phyloP scores from a whole-genome alignment of 345 rosid species.

The Citrus medica region DNA sequence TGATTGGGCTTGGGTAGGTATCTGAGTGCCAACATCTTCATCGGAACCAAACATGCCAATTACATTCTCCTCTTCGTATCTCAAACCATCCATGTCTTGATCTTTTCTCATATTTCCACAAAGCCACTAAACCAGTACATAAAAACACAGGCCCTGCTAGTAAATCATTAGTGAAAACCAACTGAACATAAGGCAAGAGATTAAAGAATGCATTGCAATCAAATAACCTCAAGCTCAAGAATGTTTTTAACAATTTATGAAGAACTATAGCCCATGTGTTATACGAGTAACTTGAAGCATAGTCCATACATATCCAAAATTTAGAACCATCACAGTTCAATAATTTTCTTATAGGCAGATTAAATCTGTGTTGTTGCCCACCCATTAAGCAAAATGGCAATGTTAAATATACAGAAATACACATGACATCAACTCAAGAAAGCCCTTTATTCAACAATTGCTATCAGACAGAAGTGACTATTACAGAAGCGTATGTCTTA shows the following conservation, averaged over 20 bases:
- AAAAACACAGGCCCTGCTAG: conserved; percentile 70
- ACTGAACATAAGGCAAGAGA: conserved; percentile 31
- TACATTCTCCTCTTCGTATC: conserved; percentile 39
- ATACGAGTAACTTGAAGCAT: not conserved
- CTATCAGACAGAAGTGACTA: not conserved
- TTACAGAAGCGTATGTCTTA: not conserved
- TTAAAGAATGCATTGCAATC: conserved; percentile 11
- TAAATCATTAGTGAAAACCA: conserved; percentile 69
- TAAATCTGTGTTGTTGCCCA: not conserved
- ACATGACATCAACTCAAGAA: not conserved
- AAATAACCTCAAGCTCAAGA: conserved; percentile 28
- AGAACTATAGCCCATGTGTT: not conserved
- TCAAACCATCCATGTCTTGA: conserved; percentile 35
- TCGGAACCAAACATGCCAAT: conserved; percentile 49
- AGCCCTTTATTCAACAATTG: not conserved
- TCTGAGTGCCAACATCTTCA: conserved; percentile 56
- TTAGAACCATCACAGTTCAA: not conserved
- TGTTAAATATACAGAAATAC: not conserved
- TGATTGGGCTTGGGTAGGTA: conserved; percentile 77
- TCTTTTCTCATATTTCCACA: conserved; percentile 51
- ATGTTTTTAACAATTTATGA: not conserved
- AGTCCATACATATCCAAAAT: not conserved
- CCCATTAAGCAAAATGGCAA: too few species aligned
- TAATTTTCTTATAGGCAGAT: not conserved
- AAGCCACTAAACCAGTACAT: conserved; percentile 79